These are phyloP conservation scores for Protea cynaroides DNA, from an alignment of 164 flowering plant species.

Conservation along the genomic window DNA sequence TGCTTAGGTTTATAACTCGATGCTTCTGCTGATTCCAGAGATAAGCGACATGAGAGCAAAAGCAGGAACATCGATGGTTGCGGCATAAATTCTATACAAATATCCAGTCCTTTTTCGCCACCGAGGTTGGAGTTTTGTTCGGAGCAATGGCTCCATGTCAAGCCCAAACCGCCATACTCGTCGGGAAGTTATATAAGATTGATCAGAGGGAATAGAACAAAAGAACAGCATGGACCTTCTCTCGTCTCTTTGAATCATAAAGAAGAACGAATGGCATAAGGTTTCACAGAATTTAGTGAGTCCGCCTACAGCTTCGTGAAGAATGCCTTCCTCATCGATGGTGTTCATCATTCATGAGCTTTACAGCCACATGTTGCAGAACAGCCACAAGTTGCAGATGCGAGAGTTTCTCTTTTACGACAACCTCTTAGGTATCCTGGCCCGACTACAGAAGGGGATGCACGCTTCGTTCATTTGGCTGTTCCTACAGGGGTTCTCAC, in stretches of 20 bases:
- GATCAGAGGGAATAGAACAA: slow-evolving; percentile 42
- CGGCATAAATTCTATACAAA: not conserved
- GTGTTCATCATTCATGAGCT: slow-evolving; percentile 87
- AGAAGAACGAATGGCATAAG: slow-evolving; percentile 59
- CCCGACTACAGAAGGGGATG: slow-evolving; percentile 63
- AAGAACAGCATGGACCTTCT: slow-evolving; percentile 72
- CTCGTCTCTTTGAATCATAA: slow-evolving; percentile 60
- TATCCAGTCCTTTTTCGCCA: slow-evolving; percentile 1
- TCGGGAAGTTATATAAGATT: slow-evolving; percentile 20
- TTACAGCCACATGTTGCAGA: slow-evolving; percentile 67
- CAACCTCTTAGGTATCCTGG: slow-evolving; percentile 58
- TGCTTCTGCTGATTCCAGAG: not conserved
- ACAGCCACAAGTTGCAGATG: slow-evolving; percentile 70
- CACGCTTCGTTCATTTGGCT: slow-evolving; percentile 90
- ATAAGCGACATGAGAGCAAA: not conserved
- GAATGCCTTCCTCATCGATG: slow-evolving; percentile 83
- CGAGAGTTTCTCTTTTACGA: slow-evolving; percentile 52
- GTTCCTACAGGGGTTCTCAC: slow-evolving; percentile 81
- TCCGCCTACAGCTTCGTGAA: slow-evolving; percentile 71
- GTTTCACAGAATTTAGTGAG: slow-evolving; percentile 48
- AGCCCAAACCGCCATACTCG: slow-evolving; percentile 38
- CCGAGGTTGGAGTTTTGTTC: slow-evolving; percentile 9
- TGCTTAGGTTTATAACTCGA: not conserved
- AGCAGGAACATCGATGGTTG: no score
- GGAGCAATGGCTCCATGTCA: slow-evolving; percentile 27